Evolutionary conservation across 2,329 filamentous ascomycete species (phyloP).

Genomic region (Trichophyton verrucosum): DNA sequence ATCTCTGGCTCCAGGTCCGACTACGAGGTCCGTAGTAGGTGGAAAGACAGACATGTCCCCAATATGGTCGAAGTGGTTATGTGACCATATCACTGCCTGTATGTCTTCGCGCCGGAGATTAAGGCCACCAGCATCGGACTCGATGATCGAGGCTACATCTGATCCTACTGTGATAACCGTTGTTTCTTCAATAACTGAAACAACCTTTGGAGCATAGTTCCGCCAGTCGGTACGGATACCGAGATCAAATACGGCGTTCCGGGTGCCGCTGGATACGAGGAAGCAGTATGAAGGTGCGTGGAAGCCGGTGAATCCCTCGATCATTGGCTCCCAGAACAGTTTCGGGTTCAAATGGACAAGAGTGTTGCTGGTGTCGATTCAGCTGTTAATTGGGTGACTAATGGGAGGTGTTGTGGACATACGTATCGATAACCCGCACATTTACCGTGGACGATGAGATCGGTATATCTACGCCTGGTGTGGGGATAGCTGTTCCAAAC

Average conservation of each 20-base stretch:
- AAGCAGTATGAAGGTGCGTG: not conserved
- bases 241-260: not conserved
- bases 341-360: not conserved
- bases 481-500: not conserved
- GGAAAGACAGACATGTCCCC: constrained; percentile 41
- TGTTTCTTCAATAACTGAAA: not conserved
- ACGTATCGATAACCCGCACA: not conserved
- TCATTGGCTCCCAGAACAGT: not conserved
- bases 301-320: not conserved
- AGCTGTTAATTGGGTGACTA: too few relatives aligned
- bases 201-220: not conserved
- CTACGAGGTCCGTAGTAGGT: constrained; percentile 34
- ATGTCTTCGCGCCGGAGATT: not conserved
- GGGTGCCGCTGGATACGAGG: not conserved
- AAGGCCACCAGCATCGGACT: not conserved
- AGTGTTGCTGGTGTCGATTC: too few relatives aligned
- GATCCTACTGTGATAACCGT: constrained; percentile 7
- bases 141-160: not conserved
- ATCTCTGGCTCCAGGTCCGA: constrained; percentile 42
- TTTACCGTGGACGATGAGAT: not conserved
- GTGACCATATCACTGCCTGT: constrained; percentile 4
- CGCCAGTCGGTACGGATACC: not conserved
- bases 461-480: not conserved
- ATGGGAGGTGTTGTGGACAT: not conserved
- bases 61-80: constrained; percentile 39